Percentiles rank a stretch among this genome's conserved stretches.
Evolutionary conservation across 805 yeast species (phyloP).

Genomic region (Wickerhamomyces xylosicus): DNA sequence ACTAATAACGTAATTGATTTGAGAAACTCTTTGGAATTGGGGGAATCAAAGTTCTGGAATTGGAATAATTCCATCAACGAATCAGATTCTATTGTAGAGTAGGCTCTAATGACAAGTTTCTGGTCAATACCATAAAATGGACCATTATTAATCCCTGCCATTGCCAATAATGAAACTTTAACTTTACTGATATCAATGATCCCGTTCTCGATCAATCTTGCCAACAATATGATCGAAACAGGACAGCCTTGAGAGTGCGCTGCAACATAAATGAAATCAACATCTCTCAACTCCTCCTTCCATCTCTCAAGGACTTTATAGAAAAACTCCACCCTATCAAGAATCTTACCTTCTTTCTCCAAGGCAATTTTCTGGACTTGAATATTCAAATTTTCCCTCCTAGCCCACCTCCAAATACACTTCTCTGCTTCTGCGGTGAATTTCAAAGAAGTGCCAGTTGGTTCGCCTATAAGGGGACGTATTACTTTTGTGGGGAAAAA

Average conservation of each 20-base stretch:
- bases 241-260: conserved; percentile 97
- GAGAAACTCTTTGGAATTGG: conserved; percentile 61
- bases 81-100: conserved; percentile 82
- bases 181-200: conserved; percentile 23
- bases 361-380: conserved; percentile 81
- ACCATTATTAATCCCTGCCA: conserved; percentile 95
- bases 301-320: conserved; percentile 63
- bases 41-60: conserved; percentile 66
- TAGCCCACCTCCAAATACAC: conserved; percentile 59
- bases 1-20: conserved; percentile 58
- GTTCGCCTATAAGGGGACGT: conserved; percentile 84
- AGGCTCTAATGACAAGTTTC: conserved; percentile 73
- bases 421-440: conserved; percentile 87
- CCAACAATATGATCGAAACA: conserved; percentile 72
- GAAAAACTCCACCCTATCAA: conserved; percentile 77
- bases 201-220: conserved; percentile 58
- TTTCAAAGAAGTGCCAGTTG: conserved; percentile 89
- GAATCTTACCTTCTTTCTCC: conserved; percentile 87
- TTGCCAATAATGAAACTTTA: conserved; percentile 66
- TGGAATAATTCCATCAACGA: conserved; percentile 81
- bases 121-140: conserved; percentile 90
- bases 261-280: conserved; percentile 86
- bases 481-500: conserved; percentile 85
- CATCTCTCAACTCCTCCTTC: conserved; percentile 38
- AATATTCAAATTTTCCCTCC: conserved; percentile 23